Conservation (phyloP, 768 basidiomycete species). For the Boletus subcaerulescens region DNA sequence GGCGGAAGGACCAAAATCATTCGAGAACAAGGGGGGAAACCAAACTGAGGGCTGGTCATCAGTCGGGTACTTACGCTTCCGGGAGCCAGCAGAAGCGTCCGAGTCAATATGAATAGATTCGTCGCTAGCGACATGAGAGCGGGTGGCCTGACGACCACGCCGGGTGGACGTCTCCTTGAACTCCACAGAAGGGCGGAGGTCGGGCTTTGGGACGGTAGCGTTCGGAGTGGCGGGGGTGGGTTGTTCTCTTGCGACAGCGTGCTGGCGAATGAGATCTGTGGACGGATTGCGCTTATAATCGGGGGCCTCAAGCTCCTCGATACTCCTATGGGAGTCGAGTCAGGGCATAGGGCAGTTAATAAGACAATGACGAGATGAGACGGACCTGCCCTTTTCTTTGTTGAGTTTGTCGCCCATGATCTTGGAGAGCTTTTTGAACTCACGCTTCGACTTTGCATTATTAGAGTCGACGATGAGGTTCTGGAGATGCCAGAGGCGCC, state of each 20-base stretch:
- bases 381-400: conserved; percentile 88
- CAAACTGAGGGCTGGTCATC: conserved; percentile 45
- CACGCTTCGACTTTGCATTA: conserved; percentile 82
- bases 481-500: conserved; percentile 92
- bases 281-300: conserved; percentile 79
- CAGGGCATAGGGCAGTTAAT: conserved; percentile 15
- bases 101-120: conserved; percentile 12
- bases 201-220: conserved; percentile 55
- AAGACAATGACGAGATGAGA: conserved; percentile 15
- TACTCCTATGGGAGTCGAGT: conserved; percentile 52
- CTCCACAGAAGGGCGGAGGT: conserved; percentile 62
- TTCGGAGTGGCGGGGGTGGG: conserved; percentile 47
- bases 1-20: conserved; percentile 75
- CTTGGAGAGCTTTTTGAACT: conserved; percentile 87
- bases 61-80: conserved; percentile 25
- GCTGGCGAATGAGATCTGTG: conserved; percentile 74
- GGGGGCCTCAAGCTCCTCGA: conserved; percentile 81
- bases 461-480: conserved; percentile 89
- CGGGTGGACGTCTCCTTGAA: conserved; percentile 49
- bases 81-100: conserved; percentile 27
- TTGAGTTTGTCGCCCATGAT: conserved; percentile 89
- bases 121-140: conserved; percentile 35
- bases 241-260: conserved; percentile 78
- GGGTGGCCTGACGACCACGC: conserved; percentile 39
- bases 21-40: conserved; percentile 72